These are phyloP conservation scores for Boletus barrowsii DNA, from an alignment of 768 basidiomycete genomes.

Conservation along the genomic window DNA sequence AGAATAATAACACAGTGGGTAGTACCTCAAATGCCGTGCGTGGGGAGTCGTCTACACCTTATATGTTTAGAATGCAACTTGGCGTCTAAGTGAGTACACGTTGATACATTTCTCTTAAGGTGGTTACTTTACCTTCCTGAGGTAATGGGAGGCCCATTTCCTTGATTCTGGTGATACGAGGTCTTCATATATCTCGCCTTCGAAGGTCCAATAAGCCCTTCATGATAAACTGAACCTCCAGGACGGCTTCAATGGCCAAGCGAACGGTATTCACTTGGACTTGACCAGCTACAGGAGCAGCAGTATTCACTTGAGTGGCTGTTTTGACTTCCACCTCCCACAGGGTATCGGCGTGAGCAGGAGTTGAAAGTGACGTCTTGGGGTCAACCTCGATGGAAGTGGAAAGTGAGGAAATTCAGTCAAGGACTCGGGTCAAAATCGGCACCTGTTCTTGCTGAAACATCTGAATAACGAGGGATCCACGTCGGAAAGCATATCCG, in stretches of 20 bases:
- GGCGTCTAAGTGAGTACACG: background rate
- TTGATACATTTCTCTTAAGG: background rate
- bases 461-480: conserved; percentile 71
- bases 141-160: background rate
- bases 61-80: background rate
- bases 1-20: too few species aligned
- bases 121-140: background rate
- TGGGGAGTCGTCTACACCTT: too few species aligned
- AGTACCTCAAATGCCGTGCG: too few species aligned
- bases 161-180: background rate
- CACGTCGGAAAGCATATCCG: conserved; percentile 74
- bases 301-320: conserved; percentile 72
- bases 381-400: conserved; percentile 55
- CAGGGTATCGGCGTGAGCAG: conserved; percentile 74
- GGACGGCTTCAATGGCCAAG: conserved; percentile 66
- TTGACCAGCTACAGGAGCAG: conserved; percentile 31
- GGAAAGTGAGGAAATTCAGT: background rate
- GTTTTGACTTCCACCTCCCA: conserved; percentile 92
- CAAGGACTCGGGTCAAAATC: background rate
- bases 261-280: conserved; percentile 69
- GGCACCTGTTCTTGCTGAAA: conserved; percentile 80
- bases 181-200: conserved; percentile 59
- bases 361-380: conserved; percentile 70
- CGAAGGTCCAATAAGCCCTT: conserved; percentile 78
- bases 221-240: conserved; percentile 81